Evolutionary conservation across 805 yeast species (phyloP).

Genomic region (Candida verbasci): DNA sequence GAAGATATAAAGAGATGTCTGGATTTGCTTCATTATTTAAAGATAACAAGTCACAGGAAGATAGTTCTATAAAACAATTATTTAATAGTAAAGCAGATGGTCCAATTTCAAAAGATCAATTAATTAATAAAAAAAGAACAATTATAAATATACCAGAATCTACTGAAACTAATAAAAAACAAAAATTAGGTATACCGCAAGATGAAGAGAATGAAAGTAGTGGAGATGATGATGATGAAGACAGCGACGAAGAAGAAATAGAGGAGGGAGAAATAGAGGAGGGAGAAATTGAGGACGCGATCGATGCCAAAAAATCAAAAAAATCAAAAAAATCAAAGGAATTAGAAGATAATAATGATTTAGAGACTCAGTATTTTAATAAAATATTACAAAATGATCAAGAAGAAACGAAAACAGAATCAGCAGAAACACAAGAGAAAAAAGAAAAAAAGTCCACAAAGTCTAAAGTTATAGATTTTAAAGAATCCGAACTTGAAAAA

Average conservation of each 20-base stretch:
- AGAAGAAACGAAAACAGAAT: slow-evolving; percentile 15
- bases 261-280: slow-evolving; percentile 9
- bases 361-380: slow-evolving; percentile 51
- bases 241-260: slow-evolving; percentile 17
- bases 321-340: slow-evolving; percentile 15
- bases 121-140: slow-evolving; percentile 17
- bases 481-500: slow-evolving; percentile 69
- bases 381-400: slow-evolving; percentile 40
- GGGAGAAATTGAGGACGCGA: slow-evolving; percentile 22
- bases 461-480: slow-evolving; percentile 55
- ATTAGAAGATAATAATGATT: slow-evolving; percentile 41
- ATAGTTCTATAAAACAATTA: slow-evolving; percentile 23
- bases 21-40: slow-evolving; percentile 22
- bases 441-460: slow-evolving; percentile 13
- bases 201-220: slow-evolving; percentile 17
- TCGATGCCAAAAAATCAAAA: slow-evolving; percentile 20
- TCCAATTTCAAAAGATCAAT: slow-evolving; percentile 41
- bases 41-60: slow-evolving; percentile 12
- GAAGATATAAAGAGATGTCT: no score
- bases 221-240: slow-evolving; percentile 17
- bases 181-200: slow-evolving; percentile 12
- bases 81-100: slow-evolving; percentile 33
- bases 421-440: slow-evolving; percentile 8
- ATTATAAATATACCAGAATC: slow-evolving; percentile 13
- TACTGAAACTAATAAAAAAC: neutral